Percentiles rank a stretch among this genome's conserved stretches.
These are phyloP conservation scores for Wickerhamiella hasegawae DNA, from an alignment of 805 yeast genomes.

Conservation along the genomic window DNA sequence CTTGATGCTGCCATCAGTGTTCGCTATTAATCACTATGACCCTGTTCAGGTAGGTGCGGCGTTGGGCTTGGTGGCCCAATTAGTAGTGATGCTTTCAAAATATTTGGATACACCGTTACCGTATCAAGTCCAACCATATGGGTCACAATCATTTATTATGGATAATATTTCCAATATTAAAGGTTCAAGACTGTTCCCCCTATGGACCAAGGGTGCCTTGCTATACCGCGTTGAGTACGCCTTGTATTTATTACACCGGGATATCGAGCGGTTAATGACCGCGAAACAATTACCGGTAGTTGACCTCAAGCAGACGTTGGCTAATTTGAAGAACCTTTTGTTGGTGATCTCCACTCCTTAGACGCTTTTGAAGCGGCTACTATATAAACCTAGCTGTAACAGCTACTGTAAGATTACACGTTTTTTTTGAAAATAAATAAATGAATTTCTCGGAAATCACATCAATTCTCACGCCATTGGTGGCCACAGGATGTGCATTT, in stretches of 20 bases:
- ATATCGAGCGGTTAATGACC: constrained; percentile 30
- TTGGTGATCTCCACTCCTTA: constrained; percentile 11
- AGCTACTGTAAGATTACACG: background rate
- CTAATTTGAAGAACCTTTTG: constrained; percentile 22
- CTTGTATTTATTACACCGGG: constrained; percentile 28
- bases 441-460: background rate
- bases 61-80: constrained; percentile 31
- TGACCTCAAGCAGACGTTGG: constrained; percentile 23
- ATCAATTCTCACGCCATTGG: constrained; percentile 90
- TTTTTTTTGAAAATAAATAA: no score
- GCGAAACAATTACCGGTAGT: constrained; percentile 20
- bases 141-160: constrained; percentile 32
- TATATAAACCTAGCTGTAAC: no score
- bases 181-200: constrained; percentile 29
- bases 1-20: constrained; percentile 19
- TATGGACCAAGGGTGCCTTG: constrained; percentile 32
- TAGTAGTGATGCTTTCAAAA: constrained; percentile 26
- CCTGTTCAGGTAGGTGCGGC: constrained; percentile 32
- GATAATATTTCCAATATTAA: constrained; percentile 31
- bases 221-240: constrained; percentile 36
- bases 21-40: constrained; percentile 16
- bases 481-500: constrained; percentile 86
- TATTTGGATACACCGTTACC: constrained; percentile 31
- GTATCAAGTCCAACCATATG: constrained; percentile 33
- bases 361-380: no score